Percentiles rank a stretch among this genome's conserved stretches.
These are phyloP conservation scores for Apostasia shenzhenica DNA, from an alignment of 106 monocot genomes.

Conservation along the genomic window DNA sequence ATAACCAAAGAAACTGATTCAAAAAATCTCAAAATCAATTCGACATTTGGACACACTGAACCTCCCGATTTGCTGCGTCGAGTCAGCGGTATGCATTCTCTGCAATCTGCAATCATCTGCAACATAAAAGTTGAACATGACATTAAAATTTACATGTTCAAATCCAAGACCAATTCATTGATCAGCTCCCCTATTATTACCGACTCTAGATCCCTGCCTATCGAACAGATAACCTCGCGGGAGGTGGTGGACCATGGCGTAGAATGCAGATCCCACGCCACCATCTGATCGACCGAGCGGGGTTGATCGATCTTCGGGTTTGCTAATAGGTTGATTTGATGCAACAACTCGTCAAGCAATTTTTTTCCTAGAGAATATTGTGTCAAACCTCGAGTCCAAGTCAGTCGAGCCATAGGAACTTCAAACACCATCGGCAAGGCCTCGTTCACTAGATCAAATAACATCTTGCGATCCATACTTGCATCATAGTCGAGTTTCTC, in stretches of 20 bases:
- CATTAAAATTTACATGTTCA: slow-evolving; percentile 6
- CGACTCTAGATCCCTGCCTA: slow-evolving; percentile 38
- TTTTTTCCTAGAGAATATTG: slow-evolving; percentile 18
- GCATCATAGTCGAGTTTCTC: neutral
- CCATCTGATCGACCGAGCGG: slow-evolving; percentile 25
- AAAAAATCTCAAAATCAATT: too few species aligned
- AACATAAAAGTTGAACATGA: too few species aligned
- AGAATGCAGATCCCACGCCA: slow-evolving; percentile 33
- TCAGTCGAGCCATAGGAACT: slow-evolving; percentile 2
- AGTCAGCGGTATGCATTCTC: too few species aligned
- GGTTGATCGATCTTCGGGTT: slow-evolving; percentile 1
- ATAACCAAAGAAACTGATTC: too few species aligned
- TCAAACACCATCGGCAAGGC: slow-evolving; percentile 25
- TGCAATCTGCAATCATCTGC: too few species aligned
- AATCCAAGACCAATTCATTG: slow-evolving; percentile 41
- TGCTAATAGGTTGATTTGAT: slow-evolving; percentile 15
- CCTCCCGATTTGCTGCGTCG: too few species aligned
- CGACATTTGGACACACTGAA: too few species aligned
- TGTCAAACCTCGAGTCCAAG: neutral
- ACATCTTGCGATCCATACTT: slow-evolving; percentile 22
- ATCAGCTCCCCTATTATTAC: slow-evolving; percentile 44
- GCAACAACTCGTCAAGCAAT: slow-evolving; percentile 40
- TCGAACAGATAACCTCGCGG: slow-evolving; percentile 23
- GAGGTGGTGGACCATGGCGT: slow-evolving; percentile 23
- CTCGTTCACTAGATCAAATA: slow-evolving; percentile 70